Conservation (phyloP, 768 basidiomycete genomes). For the Thelephora aurantiotincta region DNA sequence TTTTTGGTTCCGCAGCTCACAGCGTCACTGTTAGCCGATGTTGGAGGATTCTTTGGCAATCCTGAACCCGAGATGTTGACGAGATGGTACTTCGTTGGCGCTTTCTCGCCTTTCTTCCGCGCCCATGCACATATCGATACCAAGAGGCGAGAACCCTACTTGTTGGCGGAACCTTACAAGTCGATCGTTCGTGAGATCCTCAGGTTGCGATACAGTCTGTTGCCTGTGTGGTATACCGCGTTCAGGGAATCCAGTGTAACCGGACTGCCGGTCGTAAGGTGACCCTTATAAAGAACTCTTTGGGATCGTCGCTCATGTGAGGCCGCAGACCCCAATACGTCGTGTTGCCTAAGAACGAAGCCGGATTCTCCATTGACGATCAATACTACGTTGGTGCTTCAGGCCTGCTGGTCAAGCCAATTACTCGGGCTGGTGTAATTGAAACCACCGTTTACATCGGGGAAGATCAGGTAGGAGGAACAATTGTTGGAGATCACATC, state of each 20-base stretch:
- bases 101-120: constrained; percentile 94
- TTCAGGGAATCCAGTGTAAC: constrained; percentile 78
- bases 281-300: constrained; percentile 10
- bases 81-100: constrained; percentile 94
- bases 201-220: constrained; percentile 68
- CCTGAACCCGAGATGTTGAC: constrained; percentile 90
- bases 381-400: constrained; percentile 87
- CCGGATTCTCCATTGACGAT: constrained; percentile 83
- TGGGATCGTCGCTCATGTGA: neutral
- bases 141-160: constrained; percentile 91
- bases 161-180: constrained; percentile 83
- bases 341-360: constrained; percentile 78
- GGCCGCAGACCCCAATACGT: constrained; percentile 80
- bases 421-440: constrained; percentile 58
- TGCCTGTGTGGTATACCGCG: constrained; percentile 94
- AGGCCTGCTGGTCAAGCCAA: constrained; percentile 84
- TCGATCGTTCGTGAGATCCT: constrained; percentile 66
- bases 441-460: constrained; percentile 71
- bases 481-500: neutral
- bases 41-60: constrained; percentile 98
- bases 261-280: constrained; percentile 79
- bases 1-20: neutral
- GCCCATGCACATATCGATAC: constrained; percentile 98
- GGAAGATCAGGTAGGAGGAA: constrained; percentile 57
- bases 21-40: constrained; percentile 59